phyloP scores from a whole-genome alignment of 2,329 filamentous ascomycete genomes.

The Paraconiothyrium sp. region DNA sequence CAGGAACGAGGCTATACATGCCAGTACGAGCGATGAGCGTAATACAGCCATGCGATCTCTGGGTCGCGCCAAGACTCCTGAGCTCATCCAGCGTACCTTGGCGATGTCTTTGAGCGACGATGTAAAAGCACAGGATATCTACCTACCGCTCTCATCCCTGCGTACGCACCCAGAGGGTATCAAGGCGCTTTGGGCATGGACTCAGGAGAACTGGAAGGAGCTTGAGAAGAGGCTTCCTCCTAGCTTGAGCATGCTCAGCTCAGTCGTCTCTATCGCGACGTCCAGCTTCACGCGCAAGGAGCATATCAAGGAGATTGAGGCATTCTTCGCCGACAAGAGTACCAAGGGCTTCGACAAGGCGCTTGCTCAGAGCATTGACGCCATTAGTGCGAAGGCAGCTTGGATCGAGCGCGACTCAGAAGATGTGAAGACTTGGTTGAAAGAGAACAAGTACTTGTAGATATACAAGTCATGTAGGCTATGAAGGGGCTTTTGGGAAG shows the following conservation, averaged over 20 bases:
- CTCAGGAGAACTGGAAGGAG: slow-evolving; percentile 88
- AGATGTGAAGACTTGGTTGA: slow-evolving; percentile 79
- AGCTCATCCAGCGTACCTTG: slow-evolving; percentile 83
- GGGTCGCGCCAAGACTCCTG: slow-evolving; percentile 78
- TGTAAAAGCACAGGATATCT: slow-evolving; percentile 94
- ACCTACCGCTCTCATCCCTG: slow-evolving; percentile 83
- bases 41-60: slow-evolving; percentile 88
- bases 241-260: slow-evolving; percentile 85
- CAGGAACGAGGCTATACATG: slow-evolving; percentile 77
- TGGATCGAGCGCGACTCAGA: slow-evolving; percentile 81
- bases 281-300: slow-evolving; percentile 80
- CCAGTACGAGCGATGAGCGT: slow-evolving; percentile 83
- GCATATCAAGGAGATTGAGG: slow-evolving; percentile 78
- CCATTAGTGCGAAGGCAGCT: slow-evolving; percentile 82
- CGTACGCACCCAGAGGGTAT: slow-evolving; percentile 81
- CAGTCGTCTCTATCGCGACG: slow-evolving; percentile 83
- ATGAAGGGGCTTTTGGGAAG: background rate
- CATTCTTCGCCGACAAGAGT: slow-evolving; percentile 83
- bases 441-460: slow-evolving; percentile 69
- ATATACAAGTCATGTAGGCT: background rate
- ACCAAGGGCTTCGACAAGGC: slow-evolving; percentile 89
- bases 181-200: slow-evolving; percentile 81
- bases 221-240: slow-evolving; percentile 84
- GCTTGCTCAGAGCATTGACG: slow-evolving; percentile 88
- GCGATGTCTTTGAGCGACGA: slow-evolving; percentile 78